phyloP scores from a whole-genome alignment of 2,329 filamentous ascomycete genomes.

The Arthrobotrys sinensis region DNA sequence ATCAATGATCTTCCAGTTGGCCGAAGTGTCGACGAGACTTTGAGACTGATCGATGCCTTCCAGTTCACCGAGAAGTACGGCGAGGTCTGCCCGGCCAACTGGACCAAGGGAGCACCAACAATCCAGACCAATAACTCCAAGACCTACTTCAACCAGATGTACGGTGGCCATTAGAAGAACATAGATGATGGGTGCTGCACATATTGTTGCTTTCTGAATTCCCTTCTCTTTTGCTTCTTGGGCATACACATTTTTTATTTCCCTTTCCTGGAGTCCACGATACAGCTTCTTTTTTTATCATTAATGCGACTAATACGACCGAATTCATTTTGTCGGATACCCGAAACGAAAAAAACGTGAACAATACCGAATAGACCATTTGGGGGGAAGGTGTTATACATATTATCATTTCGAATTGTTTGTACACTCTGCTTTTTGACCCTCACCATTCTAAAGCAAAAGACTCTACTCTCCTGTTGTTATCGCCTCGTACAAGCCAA shows the following conservation, averaged over 20 bases:
- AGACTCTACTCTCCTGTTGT: slow-evolving; percentile 28
- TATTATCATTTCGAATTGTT: slow-evolving; percentile 24
- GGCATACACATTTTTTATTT: slow-evolving; percentile 26
- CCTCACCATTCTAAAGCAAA: slow-evolving; percentile 8
- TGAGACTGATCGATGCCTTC: slow-evolving; percentile 73
- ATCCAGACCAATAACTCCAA: slow-evolving; percentile 72
- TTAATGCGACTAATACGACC: slow-evolving; percentile 47
- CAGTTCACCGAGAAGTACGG: slow-evolving; percentile 69
- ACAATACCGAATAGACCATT: slow-evolving; percentile 48
- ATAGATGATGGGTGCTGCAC: neutral
- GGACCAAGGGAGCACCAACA: slow-evolving; percentile 70
- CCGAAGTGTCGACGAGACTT: slow-evolving; percentile 76
- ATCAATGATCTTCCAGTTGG: slow-evolving; percentile 78
- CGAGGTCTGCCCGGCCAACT: slow-evolving; percentile 70
- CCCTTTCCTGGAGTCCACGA: slow-evolving; percentile 39
- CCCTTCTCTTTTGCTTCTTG: slow-evolving; percentile 14
- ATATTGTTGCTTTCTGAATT: slow-evolving; percentile 19
- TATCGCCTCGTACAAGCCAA: neutral
- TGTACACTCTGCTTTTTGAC: slow-evolving; percentile 12
- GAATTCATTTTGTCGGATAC: slow-evolving; percentile 51
- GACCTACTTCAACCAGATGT: slow-evolving; percentile 69
- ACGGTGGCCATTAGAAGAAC: slow-evolving; percentile 58
- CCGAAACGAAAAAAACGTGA: slow-evolving; percentile 35
- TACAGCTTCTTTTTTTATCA: slow-evolving; percentile 38
- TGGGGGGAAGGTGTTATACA: slow-evolving; percentile 47